Percentiles rank a stretch among this genome's conserved stretches.
Conservation (phyloP, 371 early-diverging fungal genomes). For the Mortierella sp. region DNA sequence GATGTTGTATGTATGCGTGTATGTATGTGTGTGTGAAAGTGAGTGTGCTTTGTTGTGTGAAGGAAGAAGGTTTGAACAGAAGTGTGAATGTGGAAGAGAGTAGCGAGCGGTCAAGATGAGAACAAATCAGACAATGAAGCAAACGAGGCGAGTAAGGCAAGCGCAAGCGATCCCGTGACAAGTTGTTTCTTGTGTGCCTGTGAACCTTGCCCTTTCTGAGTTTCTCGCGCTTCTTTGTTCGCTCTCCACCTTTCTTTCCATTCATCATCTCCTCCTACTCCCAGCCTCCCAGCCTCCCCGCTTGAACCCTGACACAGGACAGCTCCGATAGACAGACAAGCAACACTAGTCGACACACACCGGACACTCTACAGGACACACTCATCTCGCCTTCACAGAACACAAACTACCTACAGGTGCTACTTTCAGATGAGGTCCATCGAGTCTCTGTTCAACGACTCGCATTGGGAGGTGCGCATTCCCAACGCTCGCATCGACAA, state of each 20-base stretch:
- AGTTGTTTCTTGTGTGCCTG: not conserved
- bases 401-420: not conserved
- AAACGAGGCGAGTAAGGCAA: not conserved
- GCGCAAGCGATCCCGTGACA: not conserved
- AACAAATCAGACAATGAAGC: not conserved
- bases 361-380: not conserved
- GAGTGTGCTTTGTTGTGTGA: not conserved
- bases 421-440: slow-evolving; percentile 38
- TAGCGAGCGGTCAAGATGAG: not conserved
- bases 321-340: not conserved
- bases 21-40: not conserved
- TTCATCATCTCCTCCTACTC: not conserved
- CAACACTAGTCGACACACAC: not conserved
- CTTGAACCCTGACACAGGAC: not conserved
- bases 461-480: slow-evolving; percentile 57
- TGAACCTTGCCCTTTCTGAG: not conserved
- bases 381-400: not conserved
- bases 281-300: not conserved
- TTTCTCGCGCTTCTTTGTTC: not conserved
- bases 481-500: slow-evolving; percentile 56
- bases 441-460: slow-evolving; percentile 55
- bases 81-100: not conserved
- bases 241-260: not conserved
- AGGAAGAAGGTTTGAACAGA: not conserved
- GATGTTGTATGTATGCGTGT: not conserved